Conservation (phyloP, 495 filamentous ascomycete species). For the Elaphomyces granulatus region DNA sequence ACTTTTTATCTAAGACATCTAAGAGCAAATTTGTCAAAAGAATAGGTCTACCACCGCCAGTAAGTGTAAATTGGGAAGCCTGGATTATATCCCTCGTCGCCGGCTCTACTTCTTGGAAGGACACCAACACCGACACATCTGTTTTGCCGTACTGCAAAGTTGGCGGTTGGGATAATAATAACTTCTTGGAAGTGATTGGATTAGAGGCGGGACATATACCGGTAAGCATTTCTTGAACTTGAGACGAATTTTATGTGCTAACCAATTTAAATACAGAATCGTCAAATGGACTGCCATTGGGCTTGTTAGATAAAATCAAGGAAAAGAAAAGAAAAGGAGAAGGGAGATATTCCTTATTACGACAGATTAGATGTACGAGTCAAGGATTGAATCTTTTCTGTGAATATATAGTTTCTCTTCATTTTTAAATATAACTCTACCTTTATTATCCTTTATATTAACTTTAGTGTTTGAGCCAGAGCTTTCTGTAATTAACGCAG, state of each 20-base stretch:
- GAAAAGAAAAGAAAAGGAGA: no score
- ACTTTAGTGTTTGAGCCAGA: no score
- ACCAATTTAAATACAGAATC: constrained; percentile 1
- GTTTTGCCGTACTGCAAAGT: constrained; percentile 2
- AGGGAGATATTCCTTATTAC: no score
- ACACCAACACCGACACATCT: not conserved
- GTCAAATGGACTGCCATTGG: constrained; percentile 4
- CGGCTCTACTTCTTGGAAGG: constrained; percentile 1
- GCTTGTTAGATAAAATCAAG: no score
- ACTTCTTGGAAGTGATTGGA: constrained; percentile 2
- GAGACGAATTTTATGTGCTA: not conserved
- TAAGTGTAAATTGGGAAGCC: constrained; percentile 1
- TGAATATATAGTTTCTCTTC: no score
- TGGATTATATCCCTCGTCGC: constrained; percentile 1
- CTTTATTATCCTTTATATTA: no score
- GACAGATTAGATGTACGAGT: no score
- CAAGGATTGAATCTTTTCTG: no score
- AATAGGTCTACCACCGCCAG: not conserved
- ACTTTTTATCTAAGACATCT: not conserved
- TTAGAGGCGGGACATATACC: no score
- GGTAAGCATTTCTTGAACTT: not conserved
- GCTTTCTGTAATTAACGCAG: no score
- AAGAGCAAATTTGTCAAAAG: constrained; percentile 1
- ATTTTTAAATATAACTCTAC: no score
- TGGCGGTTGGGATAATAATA: constrained; percentile 2